Evolutionary conservation across 371 early-diverging fungal genomes (phyloP), one percentile per base, ranked within the genome.

Genomic region (Mucor lusitanicus): DNA sequence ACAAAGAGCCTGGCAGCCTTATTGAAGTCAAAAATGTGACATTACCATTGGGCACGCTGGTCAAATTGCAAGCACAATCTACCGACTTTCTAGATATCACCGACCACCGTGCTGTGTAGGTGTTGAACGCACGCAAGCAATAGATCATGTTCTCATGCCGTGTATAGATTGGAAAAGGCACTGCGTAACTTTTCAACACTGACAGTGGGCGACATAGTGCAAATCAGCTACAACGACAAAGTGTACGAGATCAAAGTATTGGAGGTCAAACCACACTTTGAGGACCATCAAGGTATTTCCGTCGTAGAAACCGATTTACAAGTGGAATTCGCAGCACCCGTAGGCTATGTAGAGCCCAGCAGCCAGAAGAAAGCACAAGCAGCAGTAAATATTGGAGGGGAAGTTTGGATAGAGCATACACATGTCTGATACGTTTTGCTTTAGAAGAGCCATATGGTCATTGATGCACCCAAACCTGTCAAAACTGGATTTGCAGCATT

Each of bases 271-370:
- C 99, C 99, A 27, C 77, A 69, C 56, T 67, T 64, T 74, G 78
- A 72, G 64, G 80, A 64, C 17, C 90, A 86, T 60, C 83, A 78
- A 3, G 96, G 94, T 30, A 95, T 99, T 62, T 95, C 94, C 27
- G 95, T 99, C 68, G 90, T 99, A 8, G 99, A 99, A 78, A 99
- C 99, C 0, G 99, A 99, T 88, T 79, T 99, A 57, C 96, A 96
- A 75, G 96, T 95, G 1, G 99, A 99, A 69, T 99, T 99, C 84
- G 98, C 96, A 4, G 90, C 99, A 23, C 99, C 99, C 15, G 79
- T 97, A 0, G 99, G 99, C 6, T 99, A 99, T 79, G 90, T 92
- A 35, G 99, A 99, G 74, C 97, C 97, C 6, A 57, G 69, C 13
- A 70, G 76, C 57, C 78, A 84, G 53, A 74, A 71, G n/a, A 80